Percentiles rank a stretch among this genome's conserved stretches.
Evolutionary conservation across 148 eudicot genomes (phyloP).

Genomic region (Cornus controversa): DNA sequence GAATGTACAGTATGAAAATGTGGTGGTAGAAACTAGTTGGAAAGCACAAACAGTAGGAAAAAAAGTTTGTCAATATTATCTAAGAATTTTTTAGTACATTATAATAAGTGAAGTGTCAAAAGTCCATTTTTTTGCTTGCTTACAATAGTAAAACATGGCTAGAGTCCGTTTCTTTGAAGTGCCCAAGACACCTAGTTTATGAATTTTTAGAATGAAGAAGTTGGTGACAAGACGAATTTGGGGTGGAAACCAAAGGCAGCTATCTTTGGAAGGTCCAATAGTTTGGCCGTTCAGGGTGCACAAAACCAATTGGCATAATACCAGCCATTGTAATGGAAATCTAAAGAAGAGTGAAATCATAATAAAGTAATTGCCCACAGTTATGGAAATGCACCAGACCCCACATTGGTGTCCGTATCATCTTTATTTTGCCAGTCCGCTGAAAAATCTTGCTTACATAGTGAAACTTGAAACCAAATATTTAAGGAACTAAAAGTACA

Average conservation of each 20-base stretch:
- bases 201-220: neutral
- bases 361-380: neutral
- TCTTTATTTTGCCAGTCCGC: neutral
- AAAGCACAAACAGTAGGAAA: neutral
- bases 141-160: neutral
- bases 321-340: neutral
- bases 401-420: neutral
- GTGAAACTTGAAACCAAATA: neutral
- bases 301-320: neutral
- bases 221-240: neutral
- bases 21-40: neutral
- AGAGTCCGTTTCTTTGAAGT: neutral
- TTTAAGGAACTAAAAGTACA: neutral
- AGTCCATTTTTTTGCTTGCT: too few relatives aligned
- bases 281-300: neutral
- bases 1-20: too few relatives aligned
- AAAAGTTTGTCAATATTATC: neutral
- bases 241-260: neutral
- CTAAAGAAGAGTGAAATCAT: neutral
- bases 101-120: too few relatives aligned
- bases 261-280: neutral
- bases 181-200: neutral
- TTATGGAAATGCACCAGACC: neutral
- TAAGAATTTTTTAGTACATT: too few relatives aligned
- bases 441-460: neutral